These are phyloP conservation scores for Boletus subluridellus DNA, from an alignment of 1,284 basidiomycete genomes.

Conservation along the genomic window DNA sequence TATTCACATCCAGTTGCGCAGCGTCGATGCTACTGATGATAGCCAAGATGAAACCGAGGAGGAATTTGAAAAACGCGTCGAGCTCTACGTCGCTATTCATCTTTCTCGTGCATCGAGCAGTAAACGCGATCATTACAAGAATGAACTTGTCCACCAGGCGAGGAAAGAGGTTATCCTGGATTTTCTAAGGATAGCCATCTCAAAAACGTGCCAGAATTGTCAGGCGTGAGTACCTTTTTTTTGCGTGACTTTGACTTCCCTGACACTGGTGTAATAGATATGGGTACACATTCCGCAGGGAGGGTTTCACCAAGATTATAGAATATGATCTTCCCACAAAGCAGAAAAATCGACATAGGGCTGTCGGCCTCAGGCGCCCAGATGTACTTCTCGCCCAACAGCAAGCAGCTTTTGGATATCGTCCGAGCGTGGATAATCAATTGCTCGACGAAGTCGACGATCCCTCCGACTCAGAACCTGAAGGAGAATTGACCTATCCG, in stretches of 20 bases:
- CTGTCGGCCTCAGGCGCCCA: slow-evolving; percentile 59
- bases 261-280: slow-evolving; percentile 46
- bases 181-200: slow-evolving; percentile 71
- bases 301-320: slow-evolving; percentile 91
- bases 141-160: slow-evolving; percentile 82
- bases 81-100: slow-evolving; percentile 68
- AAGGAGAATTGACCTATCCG: slow-evolving; percentile 45
- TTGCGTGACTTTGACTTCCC: neutral
- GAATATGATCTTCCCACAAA: slow-evolving; percentile 86
- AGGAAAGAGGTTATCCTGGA: slow-evolving; percentile 82
- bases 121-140: slow-evolving; percentile 85
- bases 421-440: slow-evolving; percentile 33
- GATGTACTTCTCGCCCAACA: slow-evolving; percentile 63
- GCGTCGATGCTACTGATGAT: slow-evolving; percentile 39
- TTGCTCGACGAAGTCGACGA: slow-evolving; percentile 43
- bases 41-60: slow-evolving; percentile 52
- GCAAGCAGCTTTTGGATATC: slow-evolving; percentile 30
- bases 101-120: slow-evolving; percentile 56
- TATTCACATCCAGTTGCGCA: slow-evolving; percentile 41
- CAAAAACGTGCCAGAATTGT: slow-evolving; percentile 81
- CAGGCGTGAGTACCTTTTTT: slow-evolving; percentile 60
- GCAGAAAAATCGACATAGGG: slow-evolving; percentile 66
- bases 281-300: slow-evolving; percentile 87
- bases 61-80: slow-evolving; percentile 68
- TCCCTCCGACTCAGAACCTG: slow-evolving; percentile 43